Percentiles rank a stretch among this genome's conserved stretches.
Evolutionary conservation across 352 stramenopile genomes (phyloP).

Genomic region (Phytopythium helicoides): DNA sequence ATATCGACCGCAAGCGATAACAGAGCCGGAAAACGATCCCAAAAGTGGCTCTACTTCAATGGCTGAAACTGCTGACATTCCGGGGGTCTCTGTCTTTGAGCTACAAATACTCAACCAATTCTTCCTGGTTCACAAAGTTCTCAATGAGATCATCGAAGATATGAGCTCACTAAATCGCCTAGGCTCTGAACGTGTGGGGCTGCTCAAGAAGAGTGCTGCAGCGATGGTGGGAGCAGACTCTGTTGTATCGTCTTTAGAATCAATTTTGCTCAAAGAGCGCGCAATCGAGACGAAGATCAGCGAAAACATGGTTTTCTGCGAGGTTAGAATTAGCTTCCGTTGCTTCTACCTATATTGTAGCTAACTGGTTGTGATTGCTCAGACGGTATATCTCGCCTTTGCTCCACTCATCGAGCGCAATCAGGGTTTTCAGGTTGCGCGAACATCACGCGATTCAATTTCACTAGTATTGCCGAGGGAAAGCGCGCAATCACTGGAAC

Average conservation of each 20-base stretch:
- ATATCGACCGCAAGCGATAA: slow-evolving; percentile 1
- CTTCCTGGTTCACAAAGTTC: slow-evolving; percentile 39
- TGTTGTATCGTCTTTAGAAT: neutral
- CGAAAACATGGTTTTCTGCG: slow-evolving; percentile 39
- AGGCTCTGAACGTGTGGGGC: slow-evolving; percentile 19
- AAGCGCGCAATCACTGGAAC: neutral
- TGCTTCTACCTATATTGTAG: neutral
- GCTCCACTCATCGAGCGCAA: slow-evolving; percentile 11
- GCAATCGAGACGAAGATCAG: slow-evolving; percentile 25
- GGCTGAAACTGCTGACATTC: too few relatives aligned
- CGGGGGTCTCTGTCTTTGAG: slow-evolving; percentile 9
- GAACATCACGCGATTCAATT: neutral
- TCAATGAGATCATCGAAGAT: slow-evolving; percentile 43
- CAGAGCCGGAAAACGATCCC: neutral
- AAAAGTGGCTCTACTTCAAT: too few relatives aligned
- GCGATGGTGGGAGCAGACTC: neutral
- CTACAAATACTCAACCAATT: slow-evolving; percentile 45
- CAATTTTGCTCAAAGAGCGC: slow-evolving; percentile 11
- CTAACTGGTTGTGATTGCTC: neutral
- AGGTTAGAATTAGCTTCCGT: slow-evolving; percentile 16
- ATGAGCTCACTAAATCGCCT: slow-evolving; percentile 38
- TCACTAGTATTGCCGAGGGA: neutral
- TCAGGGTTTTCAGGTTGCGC: neutral
- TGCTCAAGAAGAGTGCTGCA: slow-evolving; percentile 7
- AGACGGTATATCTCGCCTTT: slow-evolving; percentile 14